Conservation (phyloP, 139 green algal species). For the Chara braunii region DNA sequence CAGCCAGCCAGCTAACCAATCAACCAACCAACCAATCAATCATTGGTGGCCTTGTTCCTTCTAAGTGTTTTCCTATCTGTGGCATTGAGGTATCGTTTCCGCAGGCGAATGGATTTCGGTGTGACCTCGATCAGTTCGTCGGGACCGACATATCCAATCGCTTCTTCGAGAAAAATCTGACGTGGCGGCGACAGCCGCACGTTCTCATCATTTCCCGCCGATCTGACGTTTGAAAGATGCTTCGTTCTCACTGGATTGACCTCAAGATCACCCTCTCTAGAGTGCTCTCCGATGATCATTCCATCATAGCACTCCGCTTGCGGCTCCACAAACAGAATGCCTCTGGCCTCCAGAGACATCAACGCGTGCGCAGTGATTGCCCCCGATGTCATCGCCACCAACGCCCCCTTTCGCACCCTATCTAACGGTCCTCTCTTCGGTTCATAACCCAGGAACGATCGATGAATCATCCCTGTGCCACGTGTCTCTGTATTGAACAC, state of each 20-base stretch:
- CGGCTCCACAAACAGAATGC: conserved; percentile 67
- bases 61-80: conserved; percentile 6
- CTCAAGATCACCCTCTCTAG: conserved; percentile 59
- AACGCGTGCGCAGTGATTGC: conserved; percentile 60
- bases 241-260: conserved; percentile 76
- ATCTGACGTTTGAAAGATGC: conserved; percentile 76
- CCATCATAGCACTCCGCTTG: conserved; percentile 53
- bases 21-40: no score
- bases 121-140: conserved; percentile 85
- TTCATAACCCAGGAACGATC: conserved; percentile 59
- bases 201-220: conserved; percentile 62
- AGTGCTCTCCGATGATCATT: conserved; percentile 75
- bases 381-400: conserved; percentile 55
- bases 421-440: conserved; percentile 52
- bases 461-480: conserved; percentile 66
- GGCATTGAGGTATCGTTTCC: conserved; percentile 7
- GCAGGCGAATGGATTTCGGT: conserved; percentile 9
- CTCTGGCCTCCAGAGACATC: conserved; percentile 58
- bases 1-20: no score
- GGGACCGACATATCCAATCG: conserved; percentile 69
- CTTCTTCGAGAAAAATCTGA: conserved; percentile 67
- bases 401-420: conserved; percentile 57
- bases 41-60: no score
- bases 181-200: conserved; percentile 56
- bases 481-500: conserved; percentile 65